Conservation (phyloP, 2,329 filamentous ascomycete species). For the Byssochlamys sp. region DNA sequence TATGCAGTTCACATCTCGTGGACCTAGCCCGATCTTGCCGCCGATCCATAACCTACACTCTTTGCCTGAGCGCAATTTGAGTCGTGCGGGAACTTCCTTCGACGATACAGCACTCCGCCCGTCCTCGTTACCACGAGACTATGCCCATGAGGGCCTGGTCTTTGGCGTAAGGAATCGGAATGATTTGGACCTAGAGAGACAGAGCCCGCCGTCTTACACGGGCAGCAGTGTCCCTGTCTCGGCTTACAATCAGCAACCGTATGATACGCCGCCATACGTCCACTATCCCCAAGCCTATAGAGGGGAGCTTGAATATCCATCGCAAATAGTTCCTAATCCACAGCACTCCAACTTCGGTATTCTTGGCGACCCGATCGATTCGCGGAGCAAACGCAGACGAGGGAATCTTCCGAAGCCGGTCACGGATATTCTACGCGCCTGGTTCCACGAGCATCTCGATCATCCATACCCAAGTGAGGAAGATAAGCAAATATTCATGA, state of each 20-base stretch:
- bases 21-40: conserved; percentile 28
- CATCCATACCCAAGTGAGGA: conserved; percentile 84
- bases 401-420: conserved; percentile 87
- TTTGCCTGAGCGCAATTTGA: conserved; percentile 19
- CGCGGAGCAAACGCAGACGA: conserved; percentile 49
- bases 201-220: conserved; percentile 15
- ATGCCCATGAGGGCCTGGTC: conserved; percentile 3
- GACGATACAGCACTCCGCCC: conserved; percentile 18
- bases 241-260: conserved; percentile 19
- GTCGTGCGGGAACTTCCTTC: conserved; percentile 14
- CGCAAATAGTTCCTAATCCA: conserved; percentile 18
- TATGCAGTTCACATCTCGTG: conserved; percentile 17
- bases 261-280: conserved; percentile 15
- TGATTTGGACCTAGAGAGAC: conserved; percentile 15
- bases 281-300: conserved; percentile 17
- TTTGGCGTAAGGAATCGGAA: conserved; percentile 10
- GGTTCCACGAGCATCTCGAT: conserved; percentile 67
- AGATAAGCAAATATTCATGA: conserved; percentile 73
- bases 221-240: conserved; percentile 9
- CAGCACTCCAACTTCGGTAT: conserved; percentile 31
- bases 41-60: conserved; percentile 29
- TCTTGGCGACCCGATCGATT: conserved; percentile 27
- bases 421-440: conserved; percentile 68
- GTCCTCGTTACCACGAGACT: conserved; percentile 20
- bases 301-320: conserved; percentile 25